Evolutionary conservation across 257 asterid species (phyloP), one percentile per base, ranked within the genome.

Genomic region (Paraleonurus japonicus): DNA sequence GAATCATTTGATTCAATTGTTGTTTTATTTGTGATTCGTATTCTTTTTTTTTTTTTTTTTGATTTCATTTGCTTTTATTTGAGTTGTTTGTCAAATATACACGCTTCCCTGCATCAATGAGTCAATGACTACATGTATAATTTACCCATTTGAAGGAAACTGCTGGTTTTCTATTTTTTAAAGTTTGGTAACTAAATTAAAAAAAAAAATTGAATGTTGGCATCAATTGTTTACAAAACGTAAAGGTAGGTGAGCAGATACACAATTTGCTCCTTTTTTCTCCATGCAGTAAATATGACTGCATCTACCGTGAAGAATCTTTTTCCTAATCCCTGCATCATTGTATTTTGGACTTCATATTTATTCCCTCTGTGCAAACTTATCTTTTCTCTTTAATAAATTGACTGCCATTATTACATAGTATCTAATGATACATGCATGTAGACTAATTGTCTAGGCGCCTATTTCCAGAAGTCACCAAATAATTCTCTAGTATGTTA

Each of bases 241-340:
- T 15, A n/a, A 47, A 3, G 22, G 7, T 4, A 16, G 54, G 20
- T 16, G 54, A n/a, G 54, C 54, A n/a, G n/a, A n/a, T n/a, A n/a
- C n/a, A 47, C 54, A 47, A 15, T 4, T 4, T 15, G 15, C n/a
- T n/a, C 16, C 50, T 45, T 7, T 12, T 75, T 13, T 41, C 35
- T 28, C 65, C 37, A n/a, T 58, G 15, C 53, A n/a, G 59, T 71
- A 32, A 54, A 23, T 28, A 61, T 59, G 13, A 60, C 41, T 73
- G 47, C 61, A 28, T 61, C 33, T 58, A 54, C 22, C 51, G 69
- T 77, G 8, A 55, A 35, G 65, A 37, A 70, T 47, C 48, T 6
- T 65, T 53, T 45, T 32, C 9, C 9, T n/a, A n/a, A n/a, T 54
- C 67, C 58, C 61, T 58, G 17, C 51, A 15, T 28, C 51, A 1